Base-by-base conservation (phyloP, 164 flowering plant genomes). In the Platanus orientalis region DNA sequence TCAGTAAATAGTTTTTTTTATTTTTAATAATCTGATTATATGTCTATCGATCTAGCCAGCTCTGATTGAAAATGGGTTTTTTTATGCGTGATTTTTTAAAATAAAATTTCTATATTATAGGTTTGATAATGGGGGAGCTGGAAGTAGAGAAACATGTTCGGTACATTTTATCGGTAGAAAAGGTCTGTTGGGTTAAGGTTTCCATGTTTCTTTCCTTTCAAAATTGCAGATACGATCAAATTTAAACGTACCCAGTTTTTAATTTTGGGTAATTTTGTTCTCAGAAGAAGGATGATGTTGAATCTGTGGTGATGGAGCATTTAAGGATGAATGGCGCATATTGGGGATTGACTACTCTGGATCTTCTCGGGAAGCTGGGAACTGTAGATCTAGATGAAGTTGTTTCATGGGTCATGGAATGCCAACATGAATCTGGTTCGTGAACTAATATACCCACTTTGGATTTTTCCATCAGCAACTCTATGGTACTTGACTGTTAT, bases 291-390 rank as follows among this genome's bases (percentile, higher is more conserved):
- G 90, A 87, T 74, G 75, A 74, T 75, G 84, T 85, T 73, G 87
- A 76, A 61, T 82, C 96, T 25, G 89, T 88, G 71, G 84, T 80
- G 62, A 85, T 86, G 91, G 98, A 90, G 68, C 96, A 93, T 71
- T 64, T 93, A 25, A 79, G 97, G 52, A 72, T 93, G 81, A 93
- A 77, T 75, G 98, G 98, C 32, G 96, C 92, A 58, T 93, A 89
- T 54, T 89, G 97, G 96, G 97, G 97, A 47, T 75, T 93, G 82
- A 81, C 94, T 16, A 71, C 96, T 34, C 80, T 93, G 40, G 95
- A 87, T 76, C 72, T 93, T 58, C 62, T 90, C 17, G 89, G 87
- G 56, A 85, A 86, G 82, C 85, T 93, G 48, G 73, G 69, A 26
- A 54, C 57, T 20, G 89, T 89, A 27, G 82, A 90, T 80, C 64